Base-by-base conservation (phyloP, 106 monocot species). In the Gastrodia elata region DNA sequence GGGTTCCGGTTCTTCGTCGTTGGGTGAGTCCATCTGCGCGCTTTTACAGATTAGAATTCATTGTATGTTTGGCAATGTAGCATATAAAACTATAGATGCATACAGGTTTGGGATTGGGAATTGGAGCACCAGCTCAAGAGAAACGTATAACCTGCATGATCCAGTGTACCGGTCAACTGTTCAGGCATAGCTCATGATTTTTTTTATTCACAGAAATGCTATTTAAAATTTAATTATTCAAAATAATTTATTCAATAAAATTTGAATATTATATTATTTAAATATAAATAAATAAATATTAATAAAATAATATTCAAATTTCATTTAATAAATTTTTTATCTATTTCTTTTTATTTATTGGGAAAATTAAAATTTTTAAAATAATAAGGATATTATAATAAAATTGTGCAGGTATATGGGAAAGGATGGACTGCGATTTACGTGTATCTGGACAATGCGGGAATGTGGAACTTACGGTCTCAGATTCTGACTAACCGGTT, bases 381-480 rank as follows among this genome's bases (percentile, higher is more conserved):
- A n/a, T n/a, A n/a, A n/a, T n/a, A n/a, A n/a, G n/a, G n/a, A 5
- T 10, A 46, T 46, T 46, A 10, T 46, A 15, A 0, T 71, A 58
- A 39, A 2, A 20, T 28, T 25, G 4, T 52, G 8, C 76, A 85
- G 77, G 85, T 85, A 48, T 85, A 85, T 71, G 81, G 81, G 10
- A 35, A 68, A 16, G 81, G 85, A 57, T 85, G 85, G 85, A 79
- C 40, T 36, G 78, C 81, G 49, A 72, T 85, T 1, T 85, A 81
- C 34, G 85, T 68, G 6, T 81, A 37, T 71, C 71, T 85, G 22
- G 85, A 85, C 40, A 84, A 84, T 24, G 80, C 84, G 0, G 84
- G 84, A 2, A 84, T 84, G 84, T 84, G 84, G 84, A 85, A 85
- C 55, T 65, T 85, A n/a, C 71, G 85, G 10, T 82, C 81, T 0